Percentiles rank a stretch among this genome's conserved stretches.
Evolutionary conservation across 192 early-diverging fungal genomes (phyloP).

Genomic region (Borealophlyctis nickersoniae): DNA sequence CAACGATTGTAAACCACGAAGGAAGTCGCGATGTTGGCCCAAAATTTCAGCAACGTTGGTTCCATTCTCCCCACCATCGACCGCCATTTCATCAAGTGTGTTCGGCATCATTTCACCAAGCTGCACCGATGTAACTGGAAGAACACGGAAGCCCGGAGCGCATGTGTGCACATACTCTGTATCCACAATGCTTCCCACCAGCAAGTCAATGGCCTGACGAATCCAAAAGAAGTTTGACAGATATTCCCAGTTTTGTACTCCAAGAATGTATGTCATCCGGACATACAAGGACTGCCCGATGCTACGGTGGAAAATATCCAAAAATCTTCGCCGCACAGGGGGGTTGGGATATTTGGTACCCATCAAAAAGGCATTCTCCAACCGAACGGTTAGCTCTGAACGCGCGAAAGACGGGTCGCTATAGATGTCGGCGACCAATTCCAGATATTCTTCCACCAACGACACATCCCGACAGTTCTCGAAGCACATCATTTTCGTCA

Average conservation of each 20-base stretch:
- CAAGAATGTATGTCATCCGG: slow-evolving; percentile 84
- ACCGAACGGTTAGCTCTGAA: slow-evolving; percentile 86
- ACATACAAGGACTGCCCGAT: slow-evolving; percentile 63
- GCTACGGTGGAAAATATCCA: slow-evolving; percentile 53
- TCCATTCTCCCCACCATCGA: not conserved
- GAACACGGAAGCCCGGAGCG: slow-evolving; percentile 14
- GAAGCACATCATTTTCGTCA: slow-evolving; percentile 86
- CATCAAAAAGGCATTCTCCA: slow-evolving; percentile 92
- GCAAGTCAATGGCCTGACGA: slow-evolving; percentile 83
- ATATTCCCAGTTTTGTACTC: slow-evolving; percentile 94
- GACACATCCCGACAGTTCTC: slow-evolving; percentile 66
- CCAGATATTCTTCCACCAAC: slow-evolving; percentile 79
- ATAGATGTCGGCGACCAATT: slow-evolving; percentile 91
- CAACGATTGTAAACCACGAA: slow-evolving; percentile 50
- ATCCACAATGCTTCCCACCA: slow-evolving; percentile 59
- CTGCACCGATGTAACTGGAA: slow-evolving; percentile 9
- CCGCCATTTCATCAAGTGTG: not conserved
- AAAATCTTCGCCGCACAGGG: slow-evolving; percentile 73
- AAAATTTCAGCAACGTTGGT: slow-evolving; percentile 11
- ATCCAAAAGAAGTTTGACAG: slow-evolving; percentile 86
- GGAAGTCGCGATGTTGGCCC: slow-evolving; percentile 62
- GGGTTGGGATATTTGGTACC: slow-evolving; percentile 83
- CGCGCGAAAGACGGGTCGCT: slow-evolving; percentile 74
- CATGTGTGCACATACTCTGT: slow-evolving; percentile 9
- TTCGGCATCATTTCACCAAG: not conserved